Percentiles rank a stretch among this genome's conserved stretches.
These are phyloP conservation scores for Lepidium africanum DNA, from an alignment of 345 rosid species.

Conservation along the genomic window DNA sequence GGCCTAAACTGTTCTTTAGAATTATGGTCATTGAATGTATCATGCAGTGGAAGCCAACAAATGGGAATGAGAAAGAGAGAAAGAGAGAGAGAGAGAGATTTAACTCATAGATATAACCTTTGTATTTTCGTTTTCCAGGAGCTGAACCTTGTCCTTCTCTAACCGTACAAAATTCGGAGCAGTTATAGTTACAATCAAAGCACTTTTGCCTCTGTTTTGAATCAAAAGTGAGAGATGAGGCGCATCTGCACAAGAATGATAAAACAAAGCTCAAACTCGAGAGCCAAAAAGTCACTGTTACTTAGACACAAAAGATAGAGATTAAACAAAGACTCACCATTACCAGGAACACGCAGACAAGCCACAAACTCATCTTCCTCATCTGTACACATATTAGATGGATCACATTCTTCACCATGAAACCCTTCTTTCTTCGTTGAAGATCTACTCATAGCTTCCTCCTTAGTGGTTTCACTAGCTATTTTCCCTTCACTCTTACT, in stretches of 20 bases:
- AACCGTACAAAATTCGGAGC: constrained; percentile 48
- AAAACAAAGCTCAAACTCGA: not conserved
- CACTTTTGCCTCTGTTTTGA: constrained; percentile 52
- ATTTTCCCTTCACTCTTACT: constrained; percentile 2
- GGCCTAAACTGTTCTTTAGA: not conserved
- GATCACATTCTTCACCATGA: constrained; percentile 58
- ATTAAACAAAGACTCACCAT: constrained; percentile 34
- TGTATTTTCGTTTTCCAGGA: constrained; percentile 37
- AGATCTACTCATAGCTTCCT: not conserved
- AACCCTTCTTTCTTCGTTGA: constrained; percentile 28
- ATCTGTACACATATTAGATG: constrained; percentile 54
- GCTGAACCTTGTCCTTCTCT: constrained; percentile 42
- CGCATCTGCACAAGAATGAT: constrained; percentile 41
- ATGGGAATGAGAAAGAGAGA: not conserved
- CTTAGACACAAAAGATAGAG: not conserved
- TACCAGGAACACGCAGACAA: constrained; percentile 75
- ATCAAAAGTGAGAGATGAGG: constrained; percentile 62
- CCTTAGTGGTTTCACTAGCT: constrained; percentile 10
- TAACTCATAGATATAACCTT: constrained; percentile 34
- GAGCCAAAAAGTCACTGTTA: not conserved
- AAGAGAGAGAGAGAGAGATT: too few species aligned
- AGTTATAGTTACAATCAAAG: constrained; percentile 40
- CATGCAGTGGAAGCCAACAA: not conserved
- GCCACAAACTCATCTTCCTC: constrained; percentile 51
- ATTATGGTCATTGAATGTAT: not conserved